phyloP scores from a whole-genome alignment of 768 basidiomycete genomes.

The Xerocomellus dryophilus region DNA sequence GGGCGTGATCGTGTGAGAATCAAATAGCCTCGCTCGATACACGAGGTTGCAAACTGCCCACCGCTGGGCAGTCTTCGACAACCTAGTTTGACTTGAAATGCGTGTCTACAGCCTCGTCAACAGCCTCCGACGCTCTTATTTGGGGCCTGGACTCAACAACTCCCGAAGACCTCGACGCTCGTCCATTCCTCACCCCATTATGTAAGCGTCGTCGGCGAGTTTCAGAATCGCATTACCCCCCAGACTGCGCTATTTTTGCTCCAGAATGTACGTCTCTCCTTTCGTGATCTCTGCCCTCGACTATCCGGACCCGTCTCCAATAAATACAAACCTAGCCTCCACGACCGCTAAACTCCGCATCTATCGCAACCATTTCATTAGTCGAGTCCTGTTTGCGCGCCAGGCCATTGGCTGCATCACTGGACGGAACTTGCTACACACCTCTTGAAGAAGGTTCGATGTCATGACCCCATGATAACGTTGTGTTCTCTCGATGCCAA shows the following conservation, averaged over 20 bases:
- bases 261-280: neutral
- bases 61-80: neutral
- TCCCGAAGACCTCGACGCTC: neutral
- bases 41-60: conserved; percentile 12
- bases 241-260: neutral
- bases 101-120: neutral
- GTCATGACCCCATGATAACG: conserved; percentile 2
- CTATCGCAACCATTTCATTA: neutral
- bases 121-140: neutral
- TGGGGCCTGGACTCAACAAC: neutral
- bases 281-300: neutral
- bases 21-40: conserved; percentile 11
- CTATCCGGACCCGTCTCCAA: neutral
- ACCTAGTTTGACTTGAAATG: neutral
- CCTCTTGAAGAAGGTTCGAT: neutral
- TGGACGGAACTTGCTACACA: neutral
- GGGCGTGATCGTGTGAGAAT: conserved; percentile 26
- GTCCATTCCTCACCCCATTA: neutral
- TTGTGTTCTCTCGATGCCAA: neutral
- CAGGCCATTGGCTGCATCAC: neutral
- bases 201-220: neutral
- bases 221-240: neutral
- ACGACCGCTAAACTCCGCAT: neutral
- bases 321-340: neutral
- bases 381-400: neutral